Conservation (phyloP, 164 flowering plant species). For the Dillenia suffruticosa region DNA sequence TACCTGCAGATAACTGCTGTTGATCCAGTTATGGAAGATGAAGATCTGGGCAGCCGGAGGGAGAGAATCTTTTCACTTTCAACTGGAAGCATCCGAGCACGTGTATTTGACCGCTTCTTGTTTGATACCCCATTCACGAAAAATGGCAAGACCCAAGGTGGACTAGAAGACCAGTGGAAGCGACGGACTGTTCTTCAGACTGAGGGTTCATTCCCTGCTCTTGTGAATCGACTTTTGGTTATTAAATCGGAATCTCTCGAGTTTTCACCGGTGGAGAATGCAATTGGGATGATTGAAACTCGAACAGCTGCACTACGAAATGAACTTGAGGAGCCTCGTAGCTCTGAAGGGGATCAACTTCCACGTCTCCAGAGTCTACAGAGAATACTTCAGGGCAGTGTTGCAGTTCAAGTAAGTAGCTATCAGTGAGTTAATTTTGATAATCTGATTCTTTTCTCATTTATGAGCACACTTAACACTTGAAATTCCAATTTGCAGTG, state of each 20-base stretch:
- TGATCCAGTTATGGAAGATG: conserved; percentile 98
- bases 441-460: too few species aligned
- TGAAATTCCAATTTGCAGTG: too few species aligned
- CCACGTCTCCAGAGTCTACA: conserved; percentile 96
- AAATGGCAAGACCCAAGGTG: conserved; percentile 98
- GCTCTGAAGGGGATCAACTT: conserved; percentile 97
- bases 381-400: conserved; percentile 99
- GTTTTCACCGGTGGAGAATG: conserved; percentile 98
- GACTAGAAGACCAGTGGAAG: conserved; percentile 98
- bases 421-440: not conserved
- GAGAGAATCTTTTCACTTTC: conserved; percentile 93
- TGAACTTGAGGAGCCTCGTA: conserved; percentile 98
- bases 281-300: conserved; percentile 99
- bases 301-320: conserved; percentile 90
- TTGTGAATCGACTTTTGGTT: conserved; percentile 85
- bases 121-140: conserved; percentile 98
- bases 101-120: conserved; percentile 95
- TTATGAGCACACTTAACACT: too few species aligned
- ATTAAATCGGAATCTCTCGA: conserved; percentile 90
- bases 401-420: conserved; percentile 86
- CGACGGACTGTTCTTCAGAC: conserved; percentile 87
- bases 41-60: conserved; percentile 93
- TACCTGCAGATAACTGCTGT: conserved; percentile 96
- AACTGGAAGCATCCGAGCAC: conserved; percentile 89
- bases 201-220: conserved; percentile 95